phyloP scores from a whole-genome alignment of 768 basidiomycete species.

The Suillus discolor region DNA sequence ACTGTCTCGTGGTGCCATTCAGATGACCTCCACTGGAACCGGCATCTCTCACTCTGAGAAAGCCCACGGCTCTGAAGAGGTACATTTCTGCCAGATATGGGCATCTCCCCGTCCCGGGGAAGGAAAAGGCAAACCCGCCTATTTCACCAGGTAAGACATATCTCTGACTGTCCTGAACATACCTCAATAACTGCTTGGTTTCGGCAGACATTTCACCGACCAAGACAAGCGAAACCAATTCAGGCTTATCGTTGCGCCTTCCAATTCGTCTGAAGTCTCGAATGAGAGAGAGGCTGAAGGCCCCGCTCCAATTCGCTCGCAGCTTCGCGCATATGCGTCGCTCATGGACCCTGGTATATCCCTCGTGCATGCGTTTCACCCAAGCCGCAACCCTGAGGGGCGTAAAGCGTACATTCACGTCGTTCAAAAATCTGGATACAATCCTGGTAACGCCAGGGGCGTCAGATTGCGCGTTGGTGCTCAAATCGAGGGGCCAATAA shows the following conservation, averaged over 20 bases:
- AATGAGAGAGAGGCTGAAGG: conserved; percentile 68
- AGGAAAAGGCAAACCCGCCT: conserved; percentile 54
- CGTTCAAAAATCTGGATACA: conserved; percentile 84
- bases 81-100: conserved; percentile 77
- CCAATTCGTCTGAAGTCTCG: conserved; percentile 56
- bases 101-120: conserved; percentile 44
- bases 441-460: conserved; percentile 55
- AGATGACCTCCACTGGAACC: conserved; percentile 90
- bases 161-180: neutral
- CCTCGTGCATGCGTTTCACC: conserved; percentile 51
- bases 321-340: conserved; percentile 73
- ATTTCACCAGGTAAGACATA: conserved; percentile 69
- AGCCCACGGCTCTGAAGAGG: conserved; percentile 47
- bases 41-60: conserved; percentile 87
- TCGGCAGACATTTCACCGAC: conserved; percentile 69
- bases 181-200: neutral
- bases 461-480: conserved; percentile 56
- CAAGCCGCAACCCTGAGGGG: conserved; percentile 29
- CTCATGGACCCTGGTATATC: conserved; percentile 61
- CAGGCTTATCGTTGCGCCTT: conserved; percentile 76
- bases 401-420: conserved; percentile 85
- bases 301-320: conserved; percentile 79
- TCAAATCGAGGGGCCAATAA: conserved; percentile 39
- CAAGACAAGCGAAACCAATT: conserved; percentile 78
- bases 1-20: conserved; percentile 85